Evolutionary conservation across 306 rosid genomes (phyloP), one percentile per base, ranked within the genome.

Genomic region (Fagus sylvatica): DNA sequence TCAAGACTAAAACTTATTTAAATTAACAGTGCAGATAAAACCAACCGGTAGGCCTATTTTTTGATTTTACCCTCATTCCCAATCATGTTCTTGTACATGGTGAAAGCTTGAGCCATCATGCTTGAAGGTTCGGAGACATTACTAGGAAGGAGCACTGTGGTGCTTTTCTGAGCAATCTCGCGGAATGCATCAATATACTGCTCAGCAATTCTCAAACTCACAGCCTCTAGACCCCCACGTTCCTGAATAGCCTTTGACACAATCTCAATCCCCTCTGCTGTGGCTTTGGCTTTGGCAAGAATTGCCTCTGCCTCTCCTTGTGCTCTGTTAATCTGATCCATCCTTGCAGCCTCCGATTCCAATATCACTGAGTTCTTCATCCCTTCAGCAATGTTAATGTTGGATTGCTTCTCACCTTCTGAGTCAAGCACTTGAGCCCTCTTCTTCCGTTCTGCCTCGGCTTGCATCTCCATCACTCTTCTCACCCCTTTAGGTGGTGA

Each of bases 381-480:
- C 41, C 97, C 98, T 34, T 94, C 96, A 62, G 98, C 98, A 62
- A 89, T 88, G 76, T 94, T 94, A 79, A 91, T 91, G 71, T 90
- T 74, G 42, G 97, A 80, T 76, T 94, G 97, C 69, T 94, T 94
- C 82, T 90, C 96, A 91, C 98, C 98, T 89, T 94, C 98, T 16
- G 98, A 94, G 78, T 90, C 98, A 28, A 94, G 97, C 81, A 94
- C 88, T 84, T 90, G 97, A 79, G 97, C 97, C 84, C 98, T 90
- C 90, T 85, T 94, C 79, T 89, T 92, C 65, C 98, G 87, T 79
- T 94, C 98, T 66, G 98, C 98, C 80, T 92, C 98, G 15, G 98
- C 98, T 88, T 94, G 98, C 98, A 92, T 89, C 84, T 94, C 97
- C 98, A 94, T 94, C 53, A 97, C 90, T 56, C 90, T 93, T 84